A percentile compares a stretch with the other conserved stretches of the same genome.
These are phyloP conservation scores for Pseudopyricularia cyperi DNA, from an alignment of 2,329 filamentous ascomycete species.

Conservation along the genomic window DNA sequence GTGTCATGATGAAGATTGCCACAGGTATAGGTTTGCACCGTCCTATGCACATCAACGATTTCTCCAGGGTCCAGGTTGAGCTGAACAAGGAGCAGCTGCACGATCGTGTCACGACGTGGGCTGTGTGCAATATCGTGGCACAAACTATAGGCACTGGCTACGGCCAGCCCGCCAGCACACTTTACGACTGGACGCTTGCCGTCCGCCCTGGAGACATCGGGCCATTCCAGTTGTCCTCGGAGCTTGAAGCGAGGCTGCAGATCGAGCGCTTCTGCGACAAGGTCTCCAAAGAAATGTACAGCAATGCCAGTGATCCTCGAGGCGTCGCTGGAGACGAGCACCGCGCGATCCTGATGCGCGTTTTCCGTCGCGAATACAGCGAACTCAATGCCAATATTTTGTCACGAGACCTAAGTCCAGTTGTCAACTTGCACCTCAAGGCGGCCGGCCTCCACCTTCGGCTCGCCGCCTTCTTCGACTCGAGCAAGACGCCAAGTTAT, in stretches of 20 bases:
- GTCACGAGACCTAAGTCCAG: conserved; percentile 42
- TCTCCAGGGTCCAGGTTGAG: conserved; percentile 61
- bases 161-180: conserved; percentile 65
- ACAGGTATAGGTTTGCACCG: conserved; percentile 74
- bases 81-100: conserved; percentile 68
- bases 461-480: conserved; percentile 70
- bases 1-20: conserved; percentile 78
- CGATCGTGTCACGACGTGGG: conserved; percentile 71
- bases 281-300: conserved; percentile 68
- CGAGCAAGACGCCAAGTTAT: conserved; percentile 57
- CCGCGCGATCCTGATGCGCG: conserved; percentile 51
- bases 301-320: conserved; percentile 59
- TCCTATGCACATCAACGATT: conserved; percentile 72
- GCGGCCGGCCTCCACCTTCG: conserved; percentile 65
- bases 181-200: conserved; percentile 63
- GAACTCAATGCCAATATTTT: conserved; percentile 50
- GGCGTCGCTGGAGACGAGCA: conserved; percentile 57
- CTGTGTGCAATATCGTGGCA: conserved; percentile 72
- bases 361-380: conserved; percentile 51
- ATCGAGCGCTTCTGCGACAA: conserved; percentile 68
- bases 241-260: conserved; percentile 54
- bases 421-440: conserved; percentile 54
- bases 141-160: conserved; percentile 75
- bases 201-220: conserved; percentile 46
- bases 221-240: conserved; percentile 43